phyloP scores from a whole-genome alignment of 2,329 filamentous ascomycete genomes.

The Trichoderma lentiforme region DNA sequence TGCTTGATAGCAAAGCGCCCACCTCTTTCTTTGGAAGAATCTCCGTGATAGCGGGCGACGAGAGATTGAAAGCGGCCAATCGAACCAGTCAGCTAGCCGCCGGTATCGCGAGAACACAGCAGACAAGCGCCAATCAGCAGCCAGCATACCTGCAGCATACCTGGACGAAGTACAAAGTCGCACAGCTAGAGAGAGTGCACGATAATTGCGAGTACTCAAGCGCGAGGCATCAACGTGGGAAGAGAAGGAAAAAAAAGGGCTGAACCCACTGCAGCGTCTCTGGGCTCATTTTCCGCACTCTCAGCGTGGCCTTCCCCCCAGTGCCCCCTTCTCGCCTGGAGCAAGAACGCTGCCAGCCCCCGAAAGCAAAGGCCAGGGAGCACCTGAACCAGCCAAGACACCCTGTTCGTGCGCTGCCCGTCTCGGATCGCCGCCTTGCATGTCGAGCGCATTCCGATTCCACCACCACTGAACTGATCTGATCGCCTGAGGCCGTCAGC shows the following conservation, averaged over 20 bases:
- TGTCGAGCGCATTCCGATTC: slow-evolving; percentile 16
- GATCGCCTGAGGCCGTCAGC: neutral
- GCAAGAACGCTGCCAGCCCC: slow-evolving; percentile 4
- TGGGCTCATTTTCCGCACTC: neutral
- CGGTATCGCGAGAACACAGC: neutral
- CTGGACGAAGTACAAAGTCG: neutral
- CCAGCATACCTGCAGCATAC: neutral
- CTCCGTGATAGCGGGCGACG: neutral
- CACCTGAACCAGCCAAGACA: slow-evolving; percentile 11
- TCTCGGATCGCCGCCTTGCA: slow-evolving; percentile 13
- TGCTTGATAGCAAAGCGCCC: neutral
- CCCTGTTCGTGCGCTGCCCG: slow-evolving; percentile 5
- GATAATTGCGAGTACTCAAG: neutral
- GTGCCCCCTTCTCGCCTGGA: neutral
- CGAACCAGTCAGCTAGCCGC: neutral
- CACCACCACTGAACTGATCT: neutral
- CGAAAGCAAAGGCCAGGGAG: neutral
- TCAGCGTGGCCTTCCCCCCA: neutral
- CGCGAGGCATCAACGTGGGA: neutral
- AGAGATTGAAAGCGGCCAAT: neutral
- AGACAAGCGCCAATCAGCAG: neutral
- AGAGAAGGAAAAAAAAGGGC: neutral
- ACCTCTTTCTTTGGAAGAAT: neutral
- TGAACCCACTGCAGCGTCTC: neutral
- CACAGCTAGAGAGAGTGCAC: neutral